phyloP scores from a whole-genome alignment of 1,284 basidiomycete species.

The Boletus albobrunnescens region DNA sequence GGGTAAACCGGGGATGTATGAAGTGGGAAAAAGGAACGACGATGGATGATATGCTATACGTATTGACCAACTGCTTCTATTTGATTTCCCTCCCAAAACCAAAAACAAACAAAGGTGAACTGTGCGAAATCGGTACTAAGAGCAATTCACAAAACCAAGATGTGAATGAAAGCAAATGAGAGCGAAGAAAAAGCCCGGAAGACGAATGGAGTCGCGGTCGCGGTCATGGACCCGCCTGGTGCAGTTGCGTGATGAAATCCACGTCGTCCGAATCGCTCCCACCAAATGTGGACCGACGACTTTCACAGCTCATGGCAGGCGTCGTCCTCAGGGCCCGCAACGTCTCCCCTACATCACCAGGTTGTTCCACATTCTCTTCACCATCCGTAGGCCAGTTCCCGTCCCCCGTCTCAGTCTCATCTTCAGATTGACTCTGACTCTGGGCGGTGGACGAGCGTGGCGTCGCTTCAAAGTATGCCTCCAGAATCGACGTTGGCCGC shows the following conservation, averaged over 20 bases:
- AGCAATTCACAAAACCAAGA: constrained; percentile 11
- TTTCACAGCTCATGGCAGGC: constrained; percentile 11
- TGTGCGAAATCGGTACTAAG: constrained; percentile 4
- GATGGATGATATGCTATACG: constrained; percentile 19
- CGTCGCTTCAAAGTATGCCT: constrained; percentile 42
- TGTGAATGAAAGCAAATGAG: background rate
- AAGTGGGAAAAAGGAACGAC: background rate
- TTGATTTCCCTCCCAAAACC: constrained; percentile 5
- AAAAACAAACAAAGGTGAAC: constrained; percentile 7
- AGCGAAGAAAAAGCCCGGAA: background rate
- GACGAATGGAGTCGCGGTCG: accelerated
- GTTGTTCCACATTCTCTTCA: background rate
- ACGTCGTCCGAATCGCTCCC: constrained; percentile 22
- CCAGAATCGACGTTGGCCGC: constrained; percentile 39
- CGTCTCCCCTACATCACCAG: constrained; percentile 14
- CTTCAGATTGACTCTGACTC: background rate
- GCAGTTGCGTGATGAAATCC: constrained; percentile 18
- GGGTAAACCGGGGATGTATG: background rate
- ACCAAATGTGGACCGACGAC: constrained; percentile 28
- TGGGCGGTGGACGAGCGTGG: constrained; percentile 4
- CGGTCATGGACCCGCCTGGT: constrained; percentile 12
- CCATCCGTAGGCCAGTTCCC: background rate
- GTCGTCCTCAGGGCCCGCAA: constrained; percentile 12
- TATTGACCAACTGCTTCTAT: constrained; percentile 2
- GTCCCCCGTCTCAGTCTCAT: background rate